Evolutionary conservation across 2,329 filamentous ascomycete species (phyloP).

Genomic region (Leptodontidium sp.): DNA sequence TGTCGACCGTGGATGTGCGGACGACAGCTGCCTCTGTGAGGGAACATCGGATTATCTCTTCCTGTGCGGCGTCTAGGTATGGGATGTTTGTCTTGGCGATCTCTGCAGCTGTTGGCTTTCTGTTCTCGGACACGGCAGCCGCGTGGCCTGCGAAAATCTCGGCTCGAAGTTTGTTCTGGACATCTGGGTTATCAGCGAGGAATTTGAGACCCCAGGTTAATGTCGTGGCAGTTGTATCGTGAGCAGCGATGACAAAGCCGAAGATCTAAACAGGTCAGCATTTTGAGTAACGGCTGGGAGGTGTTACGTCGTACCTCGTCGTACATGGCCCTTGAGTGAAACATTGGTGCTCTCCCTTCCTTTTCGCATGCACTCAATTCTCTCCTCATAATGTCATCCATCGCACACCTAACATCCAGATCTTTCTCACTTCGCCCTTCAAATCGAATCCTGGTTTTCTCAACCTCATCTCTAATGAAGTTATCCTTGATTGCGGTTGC

Average conservation of each 20-base stretch:
- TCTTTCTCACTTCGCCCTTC: background rate
- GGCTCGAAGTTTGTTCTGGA: slow-evolving; percentile 31
- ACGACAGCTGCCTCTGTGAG: slow-evolving; percentile 45
- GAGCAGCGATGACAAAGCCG: slow-evolving; percentile 25
- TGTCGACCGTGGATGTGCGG: slow-evolving; percentile 46
- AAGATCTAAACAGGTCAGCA: slow-evolving; percentile 21
- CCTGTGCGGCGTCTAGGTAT: slow-evolving; percentile 37
- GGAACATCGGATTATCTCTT: slow-evolving; percentile 47
- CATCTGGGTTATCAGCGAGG: slow-evolving; percentile 23
- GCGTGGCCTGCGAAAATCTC: slow-evolving; percentile 14
- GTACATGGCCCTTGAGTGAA: slow-evolving; percentile 20
- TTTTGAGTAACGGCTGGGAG: background rate
- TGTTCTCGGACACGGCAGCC: slow-evolving; percentile 14
- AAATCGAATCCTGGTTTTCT: slow-evolving; percentile 21
- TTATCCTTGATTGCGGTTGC: slow-evolving; percentile 22
- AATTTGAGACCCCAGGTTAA: slow-evolving; percentile 27
- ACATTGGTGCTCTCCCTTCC: slow-evolving; percentile 20
- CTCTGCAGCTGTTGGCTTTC: slow-evolving; percentile 31
- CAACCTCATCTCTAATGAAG: slow-evolving; percentile 19
- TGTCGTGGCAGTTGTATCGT: slow-evolving; percentile 29
- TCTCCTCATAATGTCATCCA: slow-evolving; percentile 27
- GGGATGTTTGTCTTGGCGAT: slow-evolving; percentile 29
- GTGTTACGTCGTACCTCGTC: slow-evolving; percentile 22
- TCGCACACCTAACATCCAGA: slow-evolving; percentile 21
- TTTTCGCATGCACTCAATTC: slow-evolving; percentile 23